These are phyloP conservation scores for Thermoascus crustaceus DNA, from an alignment of 2,329 filamentous ascomycete species.

Conservation along the genomic window DNA sequence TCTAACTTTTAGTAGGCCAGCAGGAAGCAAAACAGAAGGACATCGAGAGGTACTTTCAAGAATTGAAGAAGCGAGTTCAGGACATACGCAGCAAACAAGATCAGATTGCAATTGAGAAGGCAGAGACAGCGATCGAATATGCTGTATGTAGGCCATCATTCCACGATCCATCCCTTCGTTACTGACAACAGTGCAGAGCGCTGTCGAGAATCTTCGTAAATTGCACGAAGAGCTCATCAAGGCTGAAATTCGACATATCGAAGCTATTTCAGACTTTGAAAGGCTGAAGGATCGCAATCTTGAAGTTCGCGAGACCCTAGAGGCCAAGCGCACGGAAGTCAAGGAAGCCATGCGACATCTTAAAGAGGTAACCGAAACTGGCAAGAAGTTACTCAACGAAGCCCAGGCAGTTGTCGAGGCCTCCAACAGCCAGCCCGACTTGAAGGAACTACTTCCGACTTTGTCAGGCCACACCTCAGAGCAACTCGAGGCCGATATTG, in stretches of 20 bases:
- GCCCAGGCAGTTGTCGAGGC: conserved; percentile 11
- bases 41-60: conserved; percentile 31
- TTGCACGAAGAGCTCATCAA: conserved; percentile 60
- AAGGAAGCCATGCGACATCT: conserved; percentile 18
- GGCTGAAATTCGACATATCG: conserved; percentile 61
- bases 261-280: conserved; percentile 72
- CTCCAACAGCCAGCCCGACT: conserved; percentile 15
- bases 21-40: conserved; percentile 40
- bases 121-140: conserved; percentile 48
- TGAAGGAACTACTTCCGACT: conserved; percentile 32
- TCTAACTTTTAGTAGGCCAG: conserved; percentile 32
- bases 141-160: conserved; percentile 34
- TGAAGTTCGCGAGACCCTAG: conserved; percentile 45
- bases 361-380: conserved; percentile 12
- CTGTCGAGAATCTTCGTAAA: conserved; percentile 54
- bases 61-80: conserved; percentile 41
- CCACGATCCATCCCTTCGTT: background rate
- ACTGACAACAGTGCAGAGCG: conserved; percentile 33
- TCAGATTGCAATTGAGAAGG: conserved; percentile 48
- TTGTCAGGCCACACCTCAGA: conserved; percentile 50
- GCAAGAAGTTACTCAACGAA: conserved; percentile 10
- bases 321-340: conserved; percentile 23
- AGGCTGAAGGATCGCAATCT: conserved; percentile 59
- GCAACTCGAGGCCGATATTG: conserved; percentile 64
- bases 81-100: conserved; percentile 50